Evolutionary conservation across 805 yeast species (phyloP), one percentile per base, ranked within the genome.

Genomic region (Torulaspora quercuum): DNA sequence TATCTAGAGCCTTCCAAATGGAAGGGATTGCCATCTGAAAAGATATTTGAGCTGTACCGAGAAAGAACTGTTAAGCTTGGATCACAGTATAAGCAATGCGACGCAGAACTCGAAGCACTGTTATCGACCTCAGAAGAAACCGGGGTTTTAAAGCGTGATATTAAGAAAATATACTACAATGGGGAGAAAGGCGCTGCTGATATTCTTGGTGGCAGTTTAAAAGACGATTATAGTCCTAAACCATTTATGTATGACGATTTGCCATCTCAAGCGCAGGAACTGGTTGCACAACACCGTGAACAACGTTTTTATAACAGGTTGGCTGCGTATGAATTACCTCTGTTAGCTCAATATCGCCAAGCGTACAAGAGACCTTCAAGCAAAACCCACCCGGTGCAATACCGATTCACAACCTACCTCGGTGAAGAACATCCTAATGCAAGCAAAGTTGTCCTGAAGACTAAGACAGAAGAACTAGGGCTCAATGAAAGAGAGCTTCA

Each of bases 261-360:
- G 45, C 81, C 87, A 16, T 68, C 80, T 4, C 65, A 67, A 9
- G 94, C 92, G 14, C 94, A 82, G 50, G 80, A 82, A 50, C 73
- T 75, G 42, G 73, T 81, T 21, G 75, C 76, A 38, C 81, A 77
- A 46, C 84, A 78, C 52, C 75, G 97, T 55, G 81, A 76, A 46
- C 78, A 76, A 49, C 78, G 95, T 49, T 76, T 82, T 46, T 78
- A 80, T 52, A 80, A 80, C 54, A 74, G 97, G 51, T 70, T 86
- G 28, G 86, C 94, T 7, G 96, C 97, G 0, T 90, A 82, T 64
- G 97, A 90, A 59, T 73, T 90, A 70, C 98, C 98, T 5, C 73
- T 78, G 38, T 70, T 92, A 46, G 78, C 80, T 26, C 78, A 86
- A 59, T 83, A 72, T 57, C 80, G 90, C 49, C 78, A 82, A 61